Percentiles rank a stretch among this genome's conserved stretches.
Conservation (phyloP, 2,329 filamentous ascomycete genomes). For the Diaporthe destruens region DNA sequence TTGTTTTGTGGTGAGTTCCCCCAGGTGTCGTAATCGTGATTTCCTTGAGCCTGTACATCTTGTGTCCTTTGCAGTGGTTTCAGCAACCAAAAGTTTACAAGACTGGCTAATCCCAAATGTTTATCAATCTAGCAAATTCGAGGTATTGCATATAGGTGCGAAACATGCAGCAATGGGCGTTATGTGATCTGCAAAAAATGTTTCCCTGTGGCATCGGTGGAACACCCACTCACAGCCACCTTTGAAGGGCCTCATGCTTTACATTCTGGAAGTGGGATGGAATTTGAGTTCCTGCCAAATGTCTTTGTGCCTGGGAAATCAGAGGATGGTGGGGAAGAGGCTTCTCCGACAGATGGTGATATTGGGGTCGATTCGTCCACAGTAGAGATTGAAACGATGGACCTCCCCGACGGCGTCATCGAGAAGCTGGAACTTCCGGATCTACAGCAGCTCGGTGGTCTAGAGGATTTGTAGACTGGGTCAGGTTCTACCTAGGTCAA, state of each 20-base stretch:
- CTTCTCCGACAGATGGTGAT: not conserved
- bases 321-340: not conserved
- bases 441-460: not conserved
- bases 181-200: not conserved
- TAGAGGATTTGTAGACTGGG: not conserved
- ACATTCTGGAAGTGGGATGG: not conserved
- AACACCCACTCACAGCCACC: not conserved
- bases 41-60: not conserved
- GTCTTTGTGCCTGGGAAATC: not conserved
- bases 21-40: not conserved
- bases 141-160: not conserved
- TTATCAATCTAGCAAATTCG: not conserved
- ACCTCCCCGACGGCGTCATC: not conserved
- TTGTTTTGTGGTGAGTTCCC: not conserved
- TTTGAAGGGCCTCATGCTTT: not conserved
- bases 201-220: not conserved
- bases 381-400: not conserved
- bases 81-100: not conserved
- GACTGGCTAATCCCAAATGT: not conserved
- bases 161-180: not conserved
- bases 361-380: not conserved
- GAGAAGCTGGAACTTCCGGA: not conserved
- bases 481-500: too few species aligned
- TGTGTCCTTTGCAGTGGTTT: not conserved
- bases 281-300: not conserved